A percentile compares a stretch with the other conserved stretches of the same genome.
phyloP scores from a whole-genome alignment of 2,329 filamentous ascomycete genomes.

The Fusarium pininemorale region DNA sequence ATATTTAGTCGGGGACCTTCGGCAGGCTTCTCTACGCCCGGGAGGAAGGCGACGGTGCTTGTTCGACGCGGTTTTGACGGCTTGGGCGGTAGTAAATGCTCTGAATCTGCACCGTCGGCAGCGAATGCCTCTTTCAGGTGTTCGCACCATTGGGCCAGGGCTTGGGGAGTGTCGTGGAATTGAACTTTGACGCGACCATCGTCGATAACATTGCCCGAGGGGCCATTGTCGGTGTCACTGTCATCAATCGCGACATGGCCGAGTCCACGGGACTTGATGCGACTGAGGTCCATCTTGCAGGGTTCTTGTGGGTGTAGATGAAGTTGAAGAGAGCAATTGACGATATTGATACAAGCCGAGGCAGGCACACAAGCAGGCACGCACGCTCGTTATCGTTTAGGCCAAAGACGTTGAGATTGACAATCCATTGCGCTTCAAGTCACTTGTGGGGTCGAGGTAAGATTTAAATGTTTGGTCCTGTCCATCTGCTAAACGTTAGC shows the following conservation, averaged over 20 bases:
- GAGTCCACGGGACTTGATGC: slow-evolving; percentile 40
- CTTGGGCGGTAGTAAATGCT: slow-evolving; percentile 11
- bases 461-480: neutral
- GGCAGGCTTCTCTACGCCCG: slow-evolving; percentile 24
- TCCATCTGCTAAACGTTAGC: neutral
- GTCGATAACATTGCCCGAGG: slow-evolving; percentile 40
- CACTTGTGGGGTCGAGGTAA: slow-evolving; percentile 9
- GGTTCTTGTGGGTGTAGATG: neutral
- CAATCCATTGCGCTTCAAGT: neutral
- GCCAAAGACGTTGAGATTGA: neutral
- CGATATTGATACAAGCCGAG: neutral
- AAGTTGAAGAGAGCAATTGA: neutral
- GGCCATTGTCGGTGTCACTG: slow-evolving; percentile 24
- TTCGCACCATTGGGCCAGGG: slow-evolving; percentile 41
- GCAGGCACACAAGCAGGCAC: neutral
- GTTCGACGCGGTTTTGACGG: slow-evolving; percentile 32
- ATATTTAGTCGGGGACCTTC: slow-evolving; percentile 42
- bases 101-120: neutral
- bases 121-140: slow-evolving; percentile 30
- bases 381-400: neutral
- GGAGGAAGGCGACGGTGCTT: slow-evolving; percentile 30
- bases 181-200: slow-evolving; percentile 47
- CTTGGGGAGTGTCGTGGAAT: slow-evolving; percentile 43
- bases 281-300: slow-evolving; percentile 41
- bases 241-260: slow-evolving; percentile 42